Conservation (phyloP, 371 early-diverging fungal genomes). For the Dinochytrium kinnereticum region DNA sequence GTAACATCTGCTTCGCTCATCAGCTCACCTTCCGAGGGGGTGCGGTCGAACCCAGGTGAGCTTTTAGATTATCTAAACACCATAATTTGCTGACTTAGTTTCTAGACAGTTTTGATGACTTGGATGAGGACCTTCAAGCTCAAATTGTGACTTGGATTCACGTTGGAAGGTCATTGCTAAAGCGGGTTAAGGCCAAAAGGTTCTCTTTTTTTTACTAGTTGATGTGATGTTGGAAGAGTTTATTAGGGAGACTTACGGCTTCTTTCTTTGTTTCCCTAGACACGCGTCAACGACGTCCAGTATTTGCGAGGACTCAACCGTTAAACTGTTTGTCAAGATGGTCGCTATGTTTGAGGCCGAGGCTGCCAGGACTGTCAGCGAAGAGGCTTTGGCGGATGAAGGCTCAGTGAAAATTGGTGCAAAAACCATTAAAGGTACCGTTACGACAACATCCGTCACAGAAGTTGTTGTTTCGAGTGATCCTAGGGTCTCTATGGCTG, state of each 20-base stretch:
- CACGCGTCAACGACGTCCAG: background rate
- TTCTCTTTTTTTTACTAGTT: background rate
- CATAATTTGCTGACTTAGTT: background rate
- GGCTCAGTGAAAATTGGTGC: too few relatives aligned
- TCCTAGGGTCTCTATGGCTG: background rate
- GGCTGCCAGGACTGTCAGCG: too few relatives aligned
- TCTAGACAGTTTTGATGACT: background rate
- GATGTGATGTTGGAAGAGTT: background rate
- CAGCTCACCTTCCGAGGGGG: too few relatives aligned
- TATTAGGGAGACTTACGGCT: too few relatives aligned
- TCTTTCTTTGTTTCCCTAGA: background rate
- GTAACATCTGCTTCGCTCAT: background rate
- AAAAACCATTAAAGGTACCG: too few relatives aligned
- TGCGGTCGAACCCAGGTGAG: too few relatives aligned
- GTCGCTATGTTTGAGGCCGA: background rate
- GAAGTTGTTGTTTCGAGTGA: background rate
- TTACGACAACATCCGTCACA: too few relatives aligned
- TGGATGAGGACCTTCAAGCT: slow-evolving; percentile 1
- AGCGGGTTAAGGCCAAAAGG: background rate
- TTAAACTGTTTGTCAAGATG: background rate
- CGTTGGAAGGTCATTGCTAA: background rate
- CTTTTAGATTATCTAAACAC: too few relatives aligned
- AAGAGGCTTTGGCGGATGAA: too few relatives aligned
- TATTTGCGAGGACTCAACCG: background rate
- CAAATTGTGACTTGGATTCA: slow-evolving; percentile 6